These are phyloP conservation scores for Lathyrus oleraceus DNA, from an alignment of 306 rosid genomes.

Conservation along the genomic window DNA sequence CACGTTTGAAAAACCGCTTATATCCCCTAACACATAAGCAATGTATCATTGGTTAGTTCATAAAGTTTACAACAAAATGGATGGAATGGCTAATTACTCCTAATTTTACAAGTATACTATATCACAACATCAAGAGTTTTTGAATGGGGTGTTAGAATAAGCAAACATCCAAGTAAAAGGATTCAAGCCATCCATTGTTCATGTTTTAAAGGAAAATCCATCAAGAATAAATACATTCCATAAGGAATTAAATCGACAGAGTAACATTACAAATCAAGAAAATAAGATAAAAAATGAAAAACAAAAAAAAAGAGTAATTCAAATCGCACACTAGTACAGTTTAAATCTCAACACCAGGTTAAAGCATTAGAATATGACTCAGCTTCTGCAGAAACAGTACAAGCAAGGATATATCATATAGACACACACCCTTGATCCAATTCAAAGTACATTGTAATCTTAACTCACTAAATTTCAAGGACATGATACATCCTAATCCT, in stretches of 20 bases:
- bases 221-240: neutral
- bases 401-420: neutral
- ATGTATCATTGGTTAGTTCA: neutral
- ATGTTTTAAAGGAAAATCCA: neutral
- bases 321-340: neutral
- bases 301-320: neutral
- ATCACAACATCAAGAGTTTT: constrained; percentile 1
- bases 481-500: neutral
- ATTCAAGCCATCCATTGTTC: neutral
- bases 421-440: neutral
- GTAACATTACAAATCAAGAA: neutral
- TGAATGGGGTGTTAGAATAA: neutral
- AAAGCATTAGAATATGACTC: neutral
- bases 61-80: neutral
- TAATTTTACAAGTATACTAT: neutral
- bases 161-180: neutral
- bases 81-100: neutral
- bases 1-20: constrained; percentile 85
- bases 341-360: neutral
- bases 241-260: neutral
- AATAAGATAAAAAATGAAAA: neutral
- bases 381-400: neutral
- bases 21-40: constrained; percentile 69
- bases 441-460: neutral
- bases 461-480: neutral